These are phyloP conservation scores for Citrus mangshanensis DNA, from an alignment of 345 rosid genomes.

Conservation along the genomic window DNA sequence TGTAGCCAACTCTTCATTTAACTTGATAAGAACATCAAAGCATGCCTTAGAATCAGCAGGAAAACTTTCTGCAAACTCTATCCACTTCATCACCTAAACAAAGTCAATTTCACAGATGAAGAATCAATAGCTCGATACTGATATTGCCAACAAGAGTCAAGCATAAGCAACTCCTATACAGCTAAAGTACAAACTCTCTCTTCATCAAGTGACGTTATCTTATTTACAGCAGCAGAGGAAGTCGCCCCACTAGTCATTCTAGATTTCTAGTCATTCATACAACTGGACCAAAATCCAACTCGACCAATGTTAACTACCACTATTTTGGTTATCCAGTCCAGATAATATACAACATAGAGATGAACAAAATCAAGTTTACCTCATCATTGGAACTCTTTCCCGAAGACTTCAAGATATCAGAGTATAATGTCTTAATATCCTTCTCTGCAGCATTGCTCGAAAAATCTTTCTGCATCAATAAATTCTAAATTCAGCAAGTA, in stretches of 20 bases:
- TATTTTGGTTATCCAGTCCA: neutral
- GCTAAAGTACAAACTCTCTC: neutral
- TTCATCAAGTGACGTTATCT: neutral
- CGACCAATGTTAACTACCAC: neutral
- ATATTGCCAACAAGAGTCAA: slow-evolving; percentile 6
- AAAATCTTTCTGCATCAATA: slow-evolving; percentile 37
- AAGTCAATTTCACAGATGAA: neutral
- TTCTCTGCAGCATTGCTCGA: slow-evolving; percentile 23
- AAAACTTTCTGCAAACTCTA: slow-evolving; percentile 57
- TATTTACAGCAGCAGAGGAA: neutral
- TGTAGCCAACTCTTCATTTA: slow-evolving; percentile 58
- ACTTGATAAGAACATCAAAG: slow-evolving; percentile 38
- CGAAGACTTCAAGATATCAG: slow-evolving; percentile 44
- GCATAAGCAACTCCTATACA: neutral
- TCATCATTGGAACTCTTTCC: slow-evolving; percentile 44
- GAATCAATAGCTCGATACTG: neutral
- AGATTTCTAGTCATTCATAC: neutral
- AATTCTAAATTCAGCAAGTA: slow-evolving; percentile 5
- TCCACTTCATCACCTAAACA: slow-evolving; percentile 72
- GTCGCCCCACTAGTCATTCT: neutral
- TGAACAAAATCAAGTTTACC: slow-evolving; percentile 32
- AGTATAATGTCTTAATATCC: slow-evolving; percentile 52
- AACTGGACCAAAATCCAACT: neutral
- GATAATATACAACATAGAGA: too few species aligned
- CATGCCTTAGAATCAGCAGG: slow-evolving; percentile 43